Conservation (phyloP, 495 filamentous ascomycete genomes). For the Cenococcum geophilum region DNA sequence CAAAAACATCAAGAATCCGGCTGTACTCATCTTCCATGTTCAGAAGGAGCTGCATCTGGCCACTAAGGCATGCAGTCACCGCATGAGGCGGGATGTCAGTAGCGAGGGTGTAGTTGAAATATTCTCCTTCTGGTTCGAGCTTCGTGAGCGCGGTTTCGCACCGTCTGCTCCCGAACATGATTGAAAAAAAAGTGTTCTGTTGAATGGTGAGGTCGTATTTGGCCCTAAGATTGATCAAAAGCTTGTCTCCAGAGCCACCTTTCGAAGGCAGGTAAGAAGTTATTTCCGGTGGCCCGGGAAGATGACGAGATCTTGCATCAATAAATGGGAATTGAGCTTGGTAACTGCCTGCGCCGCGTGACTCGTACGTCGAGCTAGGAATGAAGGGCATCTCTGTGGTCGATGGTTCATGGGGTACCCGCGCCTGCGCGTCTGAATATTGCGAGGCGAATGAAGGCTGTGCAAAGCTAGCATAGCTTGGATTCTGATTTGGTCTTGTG, state of each 20-base stretch:
- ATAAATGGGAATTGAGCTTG: conserved; percentile 47
- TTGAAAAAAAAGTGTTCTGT: conserved; percentile 50
- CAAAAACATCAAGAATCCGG: conserved; percentile 53
- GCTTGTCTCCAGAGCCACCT: conserved; percentile 61
- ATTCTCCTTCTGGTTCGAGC: conserved; percentile 51
- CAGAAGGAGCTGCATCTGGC: conserved; percentile 66
- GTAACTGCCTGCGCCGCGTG: conserved; percentile 46
- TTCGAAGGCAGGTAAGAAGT: conserved; percentile 59
- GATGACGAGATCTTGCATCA: conserved; percentile 46
- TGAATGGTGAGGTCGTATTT: conserved; percentile 60
- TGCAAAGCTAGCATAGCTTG: conserved; percentile 33
- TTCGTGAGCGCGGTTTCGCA: conserved; percentile 58
- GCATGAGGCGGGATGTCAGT: conserved; percentile 66
- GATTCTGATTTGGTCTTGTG: conserved; percentile 40
- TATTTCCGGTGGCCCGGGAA: conserved; percentile 48
- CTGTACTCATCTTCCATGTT: conserved; percentile 62
- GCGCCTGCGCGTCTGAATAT: conserved; percentile 36
- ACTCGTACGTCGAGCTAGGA: conserved; percentile 32
- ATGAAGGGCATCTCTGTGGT: conserved; percentile 33
- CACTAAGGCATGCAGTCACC: conserved; percentile 57
- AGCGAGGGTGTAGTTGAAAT: conserved; percentile 65
- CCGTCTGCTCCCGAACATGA: conserved; percentile 70
- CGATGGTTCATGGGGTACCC: conserved; percentile 34
- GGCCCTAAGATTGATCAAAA: conserved; percentile 67
- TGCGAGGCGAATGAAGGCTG: conserved; percentile 36